Percentiles rank a stretch among this genome's conserved stretches.
phyloP scores from a whole-genome alignment of 1,139 yeast genomes.

The Trichomonascaceae sp. region DNA sequence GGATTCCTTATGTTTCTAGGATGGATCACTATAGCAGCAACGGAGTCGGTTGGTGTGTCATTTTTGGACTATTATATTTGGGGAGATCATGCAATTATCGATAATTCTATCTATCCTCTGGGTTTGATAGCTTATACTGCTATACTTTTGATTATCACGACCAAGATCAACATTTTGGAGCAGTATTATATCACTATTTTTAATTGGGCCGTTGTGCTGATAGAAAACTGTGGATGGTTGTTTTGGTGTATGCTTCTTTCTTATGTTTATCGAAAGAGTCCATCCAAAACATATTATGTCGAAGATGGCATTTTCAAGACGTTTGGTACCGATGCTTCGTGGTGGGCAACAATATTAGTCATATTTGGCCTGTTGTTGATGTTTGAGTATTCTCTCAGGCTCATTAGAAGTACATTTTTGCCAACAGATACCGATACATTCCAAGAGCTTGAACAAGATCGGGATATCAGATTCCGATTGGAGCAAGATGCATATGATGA shows the following conservation, averaged over 20 bases:
- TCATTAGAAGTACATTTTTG: conserved; percentile 47
- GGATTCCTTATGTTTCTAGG: conserved; percentile 59
- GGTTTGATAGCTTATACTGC: conserved; percentile 74
- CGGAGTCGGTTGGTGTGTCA: conserved; percentile 65
- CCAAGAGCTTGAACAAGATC: conserved; percentile 67
- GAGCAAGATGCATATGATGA: conserved; percentile 71
- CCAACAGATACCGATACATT: conserved; percentile 79
- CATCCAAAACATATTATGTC: conserved; percentile 66
- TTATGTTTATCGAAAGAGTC: conserved; percentile 52
- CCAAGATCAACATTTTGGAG: conserved; percentile 75
- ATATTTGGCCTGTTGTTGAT: conserved; percentile 49
- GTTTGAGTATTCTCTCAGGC: conserved; percentile 59
- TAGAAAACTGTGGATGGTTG: conserved; percentile 87
- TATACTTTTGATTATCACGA: conserved; percentile 63
- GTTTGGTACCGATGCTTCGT: conserved; percentile 73
- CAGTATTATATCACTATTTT: conserved; percentile 76
- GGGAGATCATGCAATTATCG: conserved; percentile 59
- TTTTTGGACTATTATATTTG: conserved; percentile 61
- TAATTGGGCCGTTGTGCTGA: conserved; percentile 58
- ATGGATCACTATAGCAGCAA: conserved; percentile 77
- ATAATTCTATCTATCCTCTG: conserved; percentile 73
- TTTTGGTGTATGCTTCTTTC: conserved; percentile 78
- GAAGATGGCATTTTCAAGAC: conserved; percentile 56
- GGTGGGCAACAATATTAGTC: conserved; percentile 76
- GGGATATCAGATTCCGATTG: conserved; percentile 57